phyloP scores from a whole-genome alignment of 2,329 filamentous ascomycete species.

The Talaromyces islandicus region DNA sequence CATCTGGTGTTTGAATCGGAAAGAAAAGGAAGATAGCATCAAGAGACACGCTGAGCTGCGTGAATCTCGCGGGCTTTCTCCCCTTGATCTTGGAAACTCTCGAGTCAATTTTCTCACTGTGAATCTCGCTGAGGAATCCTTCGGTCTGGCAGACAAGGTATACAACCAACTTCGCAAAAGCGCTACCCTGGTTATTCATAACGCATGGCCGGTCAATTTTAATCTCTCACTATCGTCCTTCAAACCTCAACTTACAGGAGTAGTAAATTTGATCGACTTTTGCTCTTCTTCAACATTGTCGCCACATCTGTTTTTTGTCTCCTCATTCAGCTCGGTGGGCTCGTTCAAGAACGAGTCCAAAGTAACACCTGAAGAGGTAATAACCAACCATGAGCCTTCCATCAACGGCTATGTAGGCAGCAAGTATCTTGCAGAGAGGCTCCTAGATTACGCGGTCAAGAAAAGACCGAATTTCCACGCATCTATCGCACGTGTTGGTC shows the following conservation, averaged over 20 bases:
- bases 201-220: conserved; percentile 14
- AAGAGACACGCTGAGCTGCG: neutral
- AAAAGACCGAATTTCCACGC: conserved; percentile 7
- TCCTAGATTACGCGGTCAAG: conserved; percentile 18
- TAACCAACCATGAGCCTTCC: conserved; percentile 5
- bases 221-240: conserved; percentile 9
- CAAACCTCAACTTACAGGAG: conserved; percentile 4
- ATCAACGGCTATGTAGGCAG: conserved; percentile 23
- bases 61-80: neutral
- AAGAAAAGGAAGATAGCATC: neutral
- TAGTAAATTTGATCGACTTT: conserved; percentile 6
- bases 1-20: conserved; percentile 1
- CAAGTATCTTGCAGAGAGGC: conserved; percentile 24
- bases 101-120: neutral
- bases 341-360: conserved; percentile 6
- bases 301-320: conserved; percentile 8
- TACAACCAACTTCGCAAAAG: neutral
- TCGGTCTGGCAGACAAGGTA: neutral
- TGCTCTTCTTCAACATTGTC: neutral
- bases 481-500: conserved; percentile 21
- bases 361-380: conserved; percentile 13
- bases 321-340: conserved; percentile 7
- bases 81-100: neutral
- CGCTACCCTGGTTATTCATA: conserved; percentile 7
- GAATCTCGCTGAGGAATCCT: neutral